These are phyloP conservation scores for Candida gigantensis DNA, from an alignment of 1,139 yeast species.

Conservation along the genomic window DNA sequence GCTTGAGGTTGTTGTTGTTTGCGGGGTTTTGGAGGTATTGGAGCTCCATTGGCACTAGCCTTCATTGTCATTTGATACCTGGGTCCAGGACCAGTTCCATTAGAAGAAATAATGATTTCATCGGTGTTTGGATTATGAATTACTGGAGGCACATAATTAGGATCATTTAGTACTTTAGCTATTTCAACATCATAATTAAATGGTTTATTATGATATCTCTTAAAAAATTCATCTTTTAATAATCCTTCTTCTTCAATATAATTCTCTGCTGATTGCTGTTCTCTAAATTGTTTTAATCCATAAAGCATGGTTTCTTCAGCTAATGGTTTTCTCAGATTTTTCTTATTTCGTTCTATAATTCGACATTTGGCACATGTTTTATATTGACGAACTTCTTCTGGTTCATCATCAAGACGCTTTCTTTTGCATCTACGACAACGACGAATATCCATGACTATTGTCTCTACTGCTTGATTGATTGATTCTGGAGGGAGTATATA, in stretches of 20 bases:
- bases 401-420: conserved; percentile 58
- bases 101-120: conserved; percentile 9
- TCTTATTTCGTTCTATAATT: conserved; percentile 53
- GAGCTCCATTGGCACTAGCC: conserved; percentile 1
- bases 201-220: conserved; percentile 19
- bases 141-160: conserved; percentile 18
- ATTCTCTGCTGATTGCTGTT: conserved; percentile 40
- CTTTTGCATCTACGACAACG: conserved; percentile 63
- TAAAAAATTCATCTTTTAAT: conserved; percentile 29
- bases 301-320: conserved; percentile 53
- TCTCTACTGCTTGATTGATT: too few relatives aligned
- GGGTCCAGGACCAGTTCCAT: conserved; percentile 10
- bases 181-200: conserved; percentile 20
- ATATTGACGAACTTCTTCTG: conserved; percentile 58
- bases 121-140: conserved; percentile 9
- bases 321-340: conserved; percentile 47
- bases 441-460: conserved; percentile 27
- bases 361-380: conserved; percentile 64
- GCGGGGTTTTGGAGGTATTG: conserved; percentile 1
- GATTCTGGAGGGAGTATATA: background rate
- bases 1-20: conserved; percentile 1
- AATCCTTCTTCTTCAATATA: conserved; percentile 43
- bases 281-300: conserved; percentile 50
- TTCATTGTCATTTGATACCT: conserved; percentile 13
- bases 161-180: conserved; percentile 17